Base-by-base conservation (phyloP, 2,329 filamentous ascomycete genomes). In the Xylaria sp. region DNA sequence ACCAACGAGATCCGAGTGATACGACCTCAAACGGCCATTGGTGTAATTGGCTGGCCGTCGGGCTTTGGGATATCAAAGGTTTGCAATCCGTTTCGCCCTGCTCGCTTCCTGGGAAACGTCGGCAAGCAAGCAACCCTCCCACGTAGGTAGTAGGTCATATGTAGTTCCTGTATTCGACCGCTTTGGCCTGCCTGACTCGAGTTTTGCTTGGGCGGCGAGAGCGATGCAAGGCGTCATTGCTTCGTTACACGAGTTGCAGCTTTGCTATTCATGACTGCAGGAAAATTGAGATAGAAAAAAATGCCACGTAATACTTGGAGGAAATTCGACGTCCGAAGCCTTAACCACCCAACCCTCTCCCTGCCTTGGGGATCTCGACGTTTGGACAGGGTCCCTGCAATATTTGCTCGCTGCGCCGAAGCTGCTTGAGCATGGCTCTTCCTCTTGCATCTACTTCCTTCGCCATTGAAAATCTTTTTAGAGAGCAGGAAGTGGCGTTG, bases 1-100 rank as follows among this genome's bases (percentile, higher is more conserved):
- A 52, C 54, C 56, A 56, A 60, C 59, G 34, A 57, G 46, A 54
- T 50, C 39, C 54, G 49, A 51, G 42, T 61, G 56, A 61, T 61
- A 54, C 55, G 52, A 61, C 56, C 59, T 48, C 47, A 52, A 44
- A 51, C 51, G 44, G 56, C 51, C 50, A 55, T 47, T 43, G 48
- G 48, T 24, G 34, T 17, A 56, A 50, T 50, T 60, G 56, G 58
- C 58, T 61, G 58, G 52, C n/a, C 46, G 59, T 54, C 54, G 48
- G 39, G 41, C 42, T 38, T 38, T 48, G 53, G 39, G 47, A 47
- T 56, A 56, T 39, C 9, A 13, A 13, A 34, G 4, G 29, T 13
- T 13, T 34, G 29, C 4, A 13, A 7, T 34, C 16, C 5, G n/a
- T n/a, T 13, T 34, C 29, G 29, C 5, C n/a, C 16, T 34, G 29